Percentiles rank a stretch among this genome's conserved stretches.
These are phyloP conservation scores for Suillus tomentosus DNA, from an alignment of 768 basidiomycete species.

Conservation along the genomic window DNA sequence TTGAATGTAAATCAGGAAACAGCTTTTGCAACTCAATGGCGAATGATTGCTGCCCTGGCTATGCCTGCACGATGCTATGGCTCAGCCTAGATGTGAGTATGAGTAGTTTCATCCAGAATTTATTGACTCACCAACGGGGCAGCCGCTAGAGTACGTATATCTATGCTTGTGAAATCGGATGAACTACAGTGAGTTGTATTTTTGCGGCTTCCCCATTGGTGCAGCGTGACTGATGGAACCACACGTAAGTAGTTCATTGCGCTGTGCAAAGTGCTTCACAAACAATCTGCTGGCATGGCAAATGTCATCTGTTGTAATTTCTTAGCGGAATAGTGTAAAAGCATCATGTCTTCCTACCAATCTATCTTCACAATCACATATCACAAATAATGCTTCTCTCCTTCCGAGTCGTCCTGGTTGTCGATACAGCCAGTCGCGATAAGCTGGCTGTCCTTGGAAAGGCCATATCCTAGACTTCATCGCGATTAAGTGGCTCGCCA, in stretches of 20 bases:
- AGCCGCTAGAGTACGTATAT: too few relatives aligned
- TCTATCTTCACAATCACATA: background rate
- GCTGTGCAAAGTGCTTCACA: too few relatives aligned
- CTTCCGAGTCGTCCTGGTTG: background rate
- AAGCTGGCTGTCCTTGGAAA: background rate
- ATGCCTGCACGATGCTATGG: background rate
- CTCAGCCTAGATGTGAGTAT: background rate
- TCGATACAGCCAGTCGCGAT: background rate
- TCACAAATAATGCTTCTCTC: too few relatives aligned
- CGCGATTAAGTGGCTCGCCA: background rate
- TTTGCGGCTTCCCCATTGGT: too few relatives aligned
- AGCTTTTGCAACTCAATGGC: fast-evolving
- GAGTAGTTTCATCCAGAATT: background rate
- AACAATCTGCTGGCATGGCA: constrained; percentile 15
- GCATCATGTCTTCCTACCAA: too few relatives aligned
- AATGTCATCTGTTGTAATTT: background rate
- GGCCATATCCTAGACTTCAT: background rate
- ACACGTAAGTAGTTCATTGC: too few relatives aligned
- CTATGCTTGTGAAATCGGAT: too few relatives aligned
- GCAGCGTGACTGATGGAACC: too few relatives aligned
- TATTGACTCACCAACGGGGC: background rate
- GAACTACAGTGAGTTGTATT: too few relatives aligned
- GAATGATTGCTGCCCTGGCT: background rate
- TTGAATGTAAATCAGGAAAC: background rate
- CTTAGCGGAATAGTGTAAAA: too few relatives aligned